These are phyloP conservation scores for Nicotiana undulata DNA, from an alignment of 257 asterid genomes.

Conservation along the genomic window DNA sequence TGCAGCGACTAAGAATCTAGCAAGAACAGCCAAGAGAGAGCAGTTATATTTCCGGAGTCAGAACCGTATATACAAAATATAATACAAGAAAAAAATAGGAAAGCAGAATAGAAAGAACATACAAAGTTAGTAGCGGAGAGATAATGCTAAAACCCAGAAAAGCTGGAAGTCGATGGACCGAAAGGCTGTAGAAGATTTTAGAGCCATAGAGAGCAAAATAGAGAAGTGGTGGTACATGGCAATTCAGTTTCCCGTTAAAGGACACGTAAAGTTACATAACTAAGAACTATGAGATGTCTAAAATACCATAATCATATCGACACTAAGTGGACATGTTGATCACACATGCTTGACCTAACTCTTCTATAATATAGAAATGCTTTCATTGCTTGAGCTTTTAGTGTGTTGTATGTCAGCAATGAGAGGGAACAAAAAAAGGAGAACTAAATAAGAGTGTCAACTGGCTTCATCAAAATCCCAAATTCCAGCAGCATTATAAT, in stretches of 20 bases:
- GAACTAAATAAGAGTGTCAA: not conserved
- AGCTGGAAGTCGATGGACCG: not conserved
- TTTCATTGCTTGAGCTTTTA: not conserved
- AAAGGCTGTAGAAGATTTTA: not conserved
- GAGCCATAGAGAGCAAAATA: not conserved
- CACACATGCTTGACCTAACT: not conserved
- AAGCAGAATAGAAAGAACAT: not conserved
- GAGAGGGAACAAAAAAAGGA: not conserved
- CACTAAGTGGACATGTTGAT: no score
- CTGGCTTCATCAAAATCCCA: not conserved
- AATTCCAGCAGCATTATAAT: not conserved
- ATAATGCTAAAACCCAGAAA: not conserved
- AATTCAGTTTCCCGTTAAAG: not conserved
- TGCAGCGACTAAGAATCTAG: not conserved
- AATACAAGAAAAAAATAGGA: not conserved
- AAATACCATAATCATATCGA: no score
- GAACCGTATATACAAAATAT: not conserved
- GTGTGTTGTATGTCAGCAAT: not conserved
- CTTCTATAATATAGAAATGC: not conserved
- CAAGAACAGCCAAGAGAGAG: not conserved
- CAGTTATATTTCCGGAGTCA: not conserved
- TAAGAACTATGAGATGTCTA: not conserved
- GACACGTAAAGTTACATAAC: not conserved
- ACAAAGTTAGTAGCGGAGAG: not conserved
- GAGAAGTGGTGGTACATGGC: not conserved